Evolutionary conservation across 441 rosid genomes (phyloP).

Genomic region (Mallotus japonicus): DNA sequence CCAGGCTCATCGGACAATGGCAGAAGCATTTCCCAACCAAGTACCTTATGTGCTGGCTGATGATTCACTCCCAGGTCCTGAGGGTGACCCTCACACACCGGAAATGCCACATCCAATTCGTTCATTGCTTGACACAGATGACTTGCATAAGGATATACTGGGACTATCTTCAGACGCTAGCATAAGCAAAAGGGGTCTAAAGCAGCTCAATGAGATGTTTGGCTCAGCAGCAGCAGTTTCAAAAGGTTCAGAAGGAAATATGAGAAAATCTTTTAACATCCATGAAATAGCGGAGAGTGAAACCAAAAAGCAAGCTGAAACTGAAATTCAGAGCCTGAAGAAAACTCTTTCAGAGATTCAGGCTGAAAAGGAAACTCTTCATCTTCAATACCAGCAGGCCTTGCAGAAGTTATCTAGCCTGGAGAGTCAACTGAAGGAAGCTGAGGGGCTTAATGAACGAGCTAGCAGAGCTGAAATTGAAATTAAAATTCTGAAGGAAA

Average conservation of each 20-base stretch:
- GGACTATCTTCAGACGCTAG: constrained; percentile 43
- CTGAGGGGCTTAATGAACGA: constrained; percentile 55
- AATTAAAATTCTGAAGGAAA: constrained; percentile 55
- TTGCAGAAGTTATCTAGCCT: constrained; percentile 60
- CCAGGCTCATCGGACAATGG: constrained; percentile 93
- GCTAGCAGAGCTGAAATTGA: constrained; percentile 80
- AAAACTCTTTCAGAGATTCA: constrained; percentile 70
- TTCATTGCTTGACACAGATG: constrained; percentile 50
- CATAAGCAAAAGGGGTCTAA: constrained; percentile 44
- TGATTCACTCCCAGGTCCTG: constrained; percentile 50
- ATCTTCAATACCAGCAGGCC: constrained; percentile 67
- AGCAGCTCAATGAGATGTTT: constrained; percentile 45
- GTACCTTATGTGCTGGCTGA: constrained; percentile 61
- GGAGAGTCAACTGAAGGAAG: constrained; percentile 70
- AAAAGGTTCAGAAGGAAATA: constrained; percentile 29
- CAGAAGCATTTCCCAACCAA: constrained; percentile 92
- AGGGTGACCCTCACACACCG: constrained; percentile 66
- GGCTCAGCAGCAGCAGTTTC: constrained; percentile 36
- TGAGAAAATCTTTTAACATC: constrained; percentile 54
- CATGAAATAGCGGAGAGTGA: constrained; percentile 45
- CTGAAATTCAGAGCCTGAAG: constrained; percentile 61
- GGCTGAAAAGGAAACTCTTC: constrained; percentile 78
- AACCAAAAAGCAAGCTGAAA: constrained; percentile 37
- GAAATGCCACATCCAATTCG: constrained; percentile 45
- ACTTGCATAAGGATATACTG: constrained; percentile 48